Evolutionary conservation across 352 stramenopile genomes (phyloP).

Genomic region (Phytophthora tentaculata): DNA sequence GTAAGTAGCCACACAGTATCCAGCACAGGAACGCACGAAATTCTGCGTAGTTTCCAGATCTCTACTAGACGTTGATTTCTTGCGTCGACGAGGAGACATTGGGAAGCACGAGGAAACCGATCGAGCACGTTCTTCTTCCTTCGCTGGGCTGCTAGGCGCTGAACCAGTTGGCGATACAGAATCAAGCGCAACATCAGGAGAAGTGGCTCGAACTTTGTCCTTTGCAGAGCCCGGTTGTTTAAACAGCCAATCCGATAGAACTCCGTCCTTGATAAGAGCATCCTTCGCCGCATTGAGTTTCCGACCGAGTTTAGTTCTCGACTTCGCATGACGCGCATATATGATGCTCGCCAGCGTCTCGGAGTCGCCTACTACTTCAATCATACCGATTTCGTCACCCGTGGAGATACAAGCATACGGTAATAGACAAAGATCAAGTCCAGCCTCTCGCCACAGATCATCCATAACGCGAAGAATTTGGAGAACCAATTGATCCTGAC

Average conservation of each 20-base stretch:
- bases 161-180: constrained; percentile 19
- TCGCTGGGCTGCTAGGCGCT: constrained; percentile 20
- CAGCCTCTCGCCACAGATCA: constrained; percentile 86
- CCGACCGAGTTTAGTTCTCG: constrained; percentile 61
- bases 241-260: constrained; percentile 83
- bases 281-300: constrained; percentile 78
- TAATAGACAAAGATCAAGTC: constrained; percentile 84
- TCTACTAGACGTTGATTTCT: constrained; percentile 34
- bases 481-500: constrained; percentile 94
- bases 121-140: constrained; percentile 13
- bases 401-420: constrained; percentile 91
- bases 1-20: constrained; percentile 94
- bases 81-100: constrained; percentile 47
- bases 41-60: constrained; percentile 80
- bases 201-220: not conserved
- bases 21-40: constrained; percentile 90
- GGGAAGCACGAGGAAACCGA: constrained; percentile 63
- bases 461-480: constrained; percentile 93
- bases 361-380: constrained; percentile 89
- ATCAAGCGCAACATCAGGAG: constrained; percentile 16
- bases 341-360: constrained; percentile 91
- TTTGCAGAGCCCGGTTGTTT: constrained; percentile 19
- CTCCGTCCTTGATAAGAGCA: constrained; percentile 59
- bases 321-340: constrained; percentile 69
- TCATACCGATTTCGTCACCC: constrained; percentile 86